These are phyloP conservation scores for Peronospora destructor DNA, from an alignment of 352 stramenopile species.

Conservation along the genomic window DNA sequence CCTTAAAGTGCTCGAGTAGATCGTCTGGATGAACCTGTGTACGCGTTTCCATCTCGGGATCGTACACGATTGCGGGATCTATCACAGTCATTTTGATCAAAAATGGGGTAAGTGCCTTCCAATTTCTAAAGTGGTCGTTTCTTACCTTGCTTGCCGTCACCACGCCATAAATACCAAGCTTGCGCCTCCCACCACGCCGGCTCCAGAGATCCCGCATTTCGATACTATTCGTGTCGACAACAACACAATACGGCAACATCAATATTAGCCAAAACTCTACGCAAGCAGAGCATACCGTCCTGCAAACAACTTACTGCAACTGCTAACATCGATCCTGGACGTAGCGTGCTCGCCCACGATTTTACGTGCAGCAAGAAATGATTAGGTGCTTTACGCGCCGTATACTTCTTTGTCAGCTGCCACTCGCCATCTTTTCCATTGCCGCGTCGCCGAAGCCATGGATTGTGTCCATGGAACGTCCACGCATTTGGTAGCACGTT, in stretches of 20 bases:
- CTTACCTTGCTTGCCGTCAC: conserved; percentile 52
- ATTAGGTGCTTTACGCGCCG: conserved; percentile 34
- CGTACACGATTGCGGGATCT: conserved; percentile 51
- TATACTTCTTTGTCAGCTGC: conserved; percentile 50
- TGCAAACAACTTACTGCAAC: conserved; percentile 44
- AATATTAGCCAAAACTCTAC: conserved; percentile 11
- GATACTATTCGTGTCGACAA: conserved; percentile 38
- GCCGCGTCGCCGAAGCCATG: conserved; percentile 42
- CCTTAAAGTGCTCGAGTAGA: conserved; percentile 51
- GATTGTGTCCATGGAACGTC: conserved; percentile 60
- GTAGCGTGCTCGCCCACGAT: conserved; percentile 48
- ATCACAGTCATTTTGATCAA: neutral
- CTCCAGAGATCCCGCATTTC: conserved; percentile 55
- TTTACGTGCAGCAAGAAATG: conserved; percentile 50
- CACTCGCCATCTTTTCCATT: conserved; percentile 79
- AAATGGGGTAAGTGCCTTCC: neutral
- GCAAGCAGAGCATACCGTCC: neutral
- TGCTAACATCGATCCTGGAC: conserved; percentile 47
- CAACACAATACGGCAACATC: neutral
- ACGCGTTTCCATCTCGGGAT: conserved; percentile 34
- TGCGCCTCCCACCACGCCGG: conserved; percentile 77
- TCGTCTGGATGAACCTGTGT: conserved; percentile 41
- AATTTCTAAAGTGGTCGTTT: neutral
- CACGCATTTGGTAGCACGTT: conserved; percentile 70
- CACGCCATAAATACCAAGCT: conserved; percentile 78